These are phyloP conservation scores for Russula virescens DNA, from an alignment of 768 basidiomycete species.

Conservation along the genomic window DNA sequence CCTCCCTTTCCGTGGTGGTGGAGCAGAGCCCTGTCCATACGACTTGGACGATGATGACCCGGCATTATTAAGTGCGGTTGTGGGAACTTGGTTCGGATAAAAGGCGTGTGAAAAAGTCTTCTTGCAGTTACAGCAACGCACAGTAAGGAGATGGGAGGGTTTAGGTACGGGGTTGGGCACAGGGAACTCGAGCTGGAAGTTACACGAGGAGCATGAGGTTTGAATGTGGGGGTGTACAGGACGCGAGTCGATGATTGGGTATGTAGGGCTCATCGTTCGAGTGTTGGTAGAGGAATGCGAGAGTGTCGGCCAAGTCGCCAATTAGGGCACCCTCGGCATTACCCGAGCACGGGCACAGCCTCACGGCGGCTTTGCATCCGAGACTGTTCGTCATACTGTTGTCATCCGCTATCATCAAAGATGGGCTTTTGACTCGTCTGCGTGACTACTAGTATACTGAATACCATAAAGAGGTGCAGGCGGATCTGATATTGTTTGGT, in stretches of 20 bases:
- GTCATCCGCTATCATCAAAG: no score
- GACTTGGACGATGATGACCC: constrained; percentile 21
- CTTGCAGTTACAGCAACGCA: constrained; percentile 69
- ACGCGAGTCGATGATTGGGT: constrained; percentile 55
- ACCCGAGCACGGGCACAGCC: not conserved
- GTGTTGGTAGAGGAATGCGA: not conserved
- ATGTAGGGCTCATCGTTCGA: constrained; percentile 38
- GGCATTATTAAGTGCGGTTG: constrained; percentile 3
- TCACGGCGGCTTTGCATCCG: no score
- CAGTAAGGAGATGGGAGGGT: constrained; percentile 50
- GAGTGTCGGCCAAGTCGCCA: no score
- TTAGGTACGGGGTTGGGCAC: constrained; percentile 55
- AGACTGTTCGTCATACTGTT: no score
- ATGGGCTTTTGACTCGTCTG: no score
- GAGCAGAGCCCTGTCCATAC: constrained; percentile 12
- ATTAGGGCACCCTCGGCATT: not conserved
- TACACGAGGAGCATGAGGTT: constrained; percentile 56
- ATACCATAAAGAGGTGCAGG: no score
- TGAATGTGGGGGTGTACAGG: constrained; percentile 61
- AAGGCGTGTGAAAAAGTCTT: constrained; percentile 56
- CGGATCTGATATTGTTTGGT: no score
- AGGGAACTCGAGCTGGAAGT: constrained; percentile 56
- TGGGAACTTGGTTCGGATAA: constrained; percentile 56
- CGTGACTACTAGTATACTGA: no score
- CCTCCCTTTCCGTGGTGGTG: constrained; percentile 44